phyloP scores from a whole-genome alignment of 177 flowering plant genomes.

The Vitis hybrid region DNA sequence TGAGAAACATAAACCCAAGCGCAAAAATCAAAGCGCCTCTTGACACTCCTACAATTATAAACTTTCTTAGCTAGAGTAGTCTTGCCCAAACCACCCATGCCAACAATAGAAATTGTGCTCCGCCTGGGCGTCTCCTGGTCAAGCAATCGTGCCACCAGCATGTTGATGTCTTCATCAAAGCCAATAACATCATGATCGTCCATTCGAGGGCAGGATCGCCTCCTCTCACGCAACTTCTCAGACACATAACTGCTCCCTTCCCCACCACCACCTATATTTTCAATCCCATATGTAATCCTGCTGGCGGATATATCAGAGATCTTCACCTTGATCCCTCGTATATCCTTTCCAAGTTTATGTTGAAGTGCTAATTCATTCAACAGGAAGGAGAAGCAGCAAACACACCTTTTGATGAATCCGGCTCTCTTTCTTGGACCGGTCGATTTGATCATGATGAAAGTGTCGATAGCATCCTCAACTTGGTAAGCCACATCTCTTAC shows the following conservation, averaged over 20 bases:
- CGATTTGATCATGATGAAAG: neutral
- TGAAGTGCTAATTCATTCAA: neutral
- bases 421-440: neutral
- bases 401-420: neutral
- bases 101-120: neutral
- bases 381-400: neutral
- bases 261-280: neutral
- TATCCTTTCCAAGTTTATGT: neutral
- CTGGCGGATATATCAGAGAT: neutral
- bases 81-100: constrained; percentile 3
- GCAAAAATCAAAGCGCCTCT: neutral
- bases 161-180: neutral
- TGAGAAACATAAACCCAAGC: constrained; percentile 10
- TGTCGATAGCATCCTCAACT: constrained; percentile 4
- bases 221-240: neutral
- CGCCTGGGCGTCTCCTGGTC: neutral
- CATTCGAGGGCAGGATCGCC: neutral
- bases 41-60: neutral
- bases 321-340: neutral
- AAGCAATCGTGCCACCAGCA: neutral
- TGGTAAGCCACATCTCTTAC: neutral
- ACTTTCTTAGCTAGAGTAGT: constrained; percentile 7
- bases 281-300: neutral
- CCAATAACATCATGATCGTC: constrained; percentile 2
- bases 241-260: neutral